Evolutionary conservation across 2,329 filamentous ascomycete species (phyloP).

Genomic region (Cladobotryum mycophilum): DNA sequence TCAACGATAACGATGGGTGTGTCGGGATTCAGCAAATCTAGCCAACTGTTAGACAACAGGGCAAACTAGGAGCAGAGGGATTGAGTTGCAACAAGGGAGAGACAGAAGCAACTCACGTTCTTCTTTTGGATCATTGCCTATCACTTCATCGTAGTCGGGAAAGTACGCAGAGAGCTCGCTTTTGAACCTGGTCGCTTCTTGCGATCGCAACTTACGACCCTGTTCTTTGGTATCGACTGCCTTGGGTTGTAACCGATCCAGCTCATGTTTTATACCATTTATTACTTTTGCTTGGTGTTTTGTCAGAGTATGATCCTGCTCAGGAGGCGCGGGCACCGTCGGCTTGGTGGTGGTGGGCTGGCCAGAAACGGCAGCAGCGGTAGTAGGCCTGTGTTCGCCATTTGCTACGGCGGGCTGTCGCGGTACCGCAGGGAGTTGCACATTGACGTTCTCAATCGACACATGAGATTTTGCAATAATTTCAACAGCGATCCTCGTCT

Average conservation of each 20-base stretch:
- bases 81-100: too few species aligned
- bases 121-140: conserved; percentile 76
- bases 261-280: conserved; percentile 57
- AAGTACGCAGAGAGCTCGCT: conserved; percentile 90
- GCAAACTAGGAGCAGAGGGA: background rate
- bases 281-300: conserved; percentile 53
- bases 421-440: conserved; percentile 21
- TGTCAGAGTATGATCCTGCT: conserved; percentile 30
- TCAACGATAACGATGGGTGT: conserved; percentile 69
- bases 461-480: conserved; percentile 33
- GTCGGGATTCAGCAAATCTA: conserved; percentile 67
- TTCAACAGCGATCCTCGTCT: conserved; percentile 47
- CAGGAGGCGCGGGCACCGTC: conserved; percentile 16
- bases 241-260: conserved; percentile 48
- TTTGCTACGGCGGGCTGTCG: conserved; percentile 16
- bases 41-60: background rate
- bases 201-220: conserved; percentile 74
- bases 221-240: conserved; percentile 47
- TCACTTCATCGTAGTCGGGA: conserved; percentile 87
- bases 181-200: conserved; percentile 79
- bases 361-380: conserved; percentile 1
- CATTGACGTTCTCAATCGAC: conserved; percentile 22
- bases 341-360: conserved; percentile 14
- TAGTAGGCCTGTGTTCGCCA: conserved; percentile 5
- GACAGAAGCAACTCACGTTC: conserved; percentile 52